Base-by-base conservation (phyloP, 495 filamentous ascomycete genomes). In the Xylaria palmicola region DNA sequence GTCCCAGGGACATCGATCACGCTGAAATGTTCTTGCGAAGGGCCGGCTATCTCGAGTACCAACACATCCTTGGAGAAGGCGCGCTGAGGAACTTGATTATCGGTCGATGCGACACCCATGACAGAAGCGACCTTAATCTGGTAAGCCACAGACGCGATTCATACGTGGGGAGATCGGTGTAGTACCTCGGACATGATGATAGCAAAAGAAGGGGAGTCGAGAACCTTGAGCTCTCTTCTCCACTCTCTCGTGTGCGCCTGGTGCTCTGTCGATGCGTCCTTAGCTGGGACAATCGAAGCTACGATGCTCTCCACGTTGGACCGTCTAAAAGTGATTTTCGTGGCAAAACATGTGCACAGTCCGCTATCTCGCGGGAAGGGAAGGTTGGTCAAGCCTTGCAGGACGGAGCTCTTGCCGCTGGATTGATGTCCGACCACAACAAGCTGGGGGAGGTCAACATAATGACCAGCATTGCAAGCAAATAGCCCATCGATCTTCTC, bases 1-100 rank as follows among this genome's bases (percentile, higher is more conserved):
- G 85, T 81, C 0, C 85, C 82, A 12, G 84, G 83, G 4, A 86
- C 75, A 64, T 87, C 82, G 44, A 86, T 80, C 0, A 87, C 72
- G 50, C 68, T 84, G 0, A 87, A 67, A 60, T 86, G 76, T 12
- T 63, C 51, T 81, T 69, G 53, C 44, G 50, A 3, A 22, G 44
- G 24, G 15, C 24, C 39, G 39, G 44, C 4, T 10, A 48, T 48
- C 20, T 48, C 0, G 80, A 81, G 51, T 6, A 29, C 15, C 15
- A 51, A 13, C 27, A 36, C 29, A 27, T 47, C n/a, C 12, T 32
- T 36, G 29, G 48, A 27, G 10, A 32, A 36, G 7, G 48, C 3
- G 29, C n/a, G 19, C 40, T n/a, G 32, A 34, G 32, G 2, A 17
- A 7, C 24, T 17, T 22, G 13, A 15, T 15, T 15, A 26, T 49